A percentile compares a stretch with the other conserved stretches of the same genome.
Evolutionary conservation across 179 eudicot genomes (phyloP).

Genomic region (Silene noctiflora): DNA sequence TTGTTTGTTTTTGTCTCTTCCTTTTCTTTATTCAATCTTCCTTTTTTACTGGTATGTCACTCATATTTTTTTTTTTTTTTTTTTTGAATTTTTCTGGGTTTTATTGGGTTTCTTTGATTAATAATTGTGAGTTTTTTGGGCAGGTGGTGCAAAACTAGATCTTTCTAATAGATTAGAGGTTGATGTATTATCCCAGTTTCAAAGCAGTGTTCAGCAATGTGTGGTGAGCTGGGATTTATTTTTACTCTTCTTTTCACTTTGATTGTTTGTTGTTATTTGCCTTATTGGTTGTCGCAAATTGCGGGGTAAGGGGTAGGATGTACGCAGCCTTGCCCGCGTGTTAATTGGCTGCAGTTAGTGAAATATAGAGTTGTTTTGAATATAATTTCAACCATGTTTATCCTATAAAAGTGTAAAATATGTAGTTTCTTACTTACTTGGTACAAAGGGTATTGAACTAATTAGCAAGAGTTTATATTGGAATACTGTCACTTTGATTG

Average conservation of each 20-base stretch:
- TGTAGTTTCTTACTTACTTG: too few species aligned
- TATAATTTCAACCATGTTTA: too few species aligned
- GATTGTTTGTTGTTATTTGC: neutral
- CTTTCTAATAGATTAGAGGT: conserved; percentile 24
- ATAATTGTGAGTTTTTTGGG: conserved; percentile 10
- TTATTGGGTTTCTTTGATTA: neutral
- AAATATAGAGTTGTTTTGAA: neutral
- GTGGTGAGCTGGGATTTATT: conserved; percentile 30
- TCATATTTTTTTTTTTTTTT: neutral
- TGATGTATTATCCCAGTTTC: conserved; percentile 33
- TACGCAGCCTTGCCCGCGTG: too few species aligned
- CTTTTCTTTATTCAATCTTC: conserved; percentile 64
- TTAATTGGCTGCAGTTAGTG: neutral
- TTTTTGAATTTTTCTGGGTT: neutral
- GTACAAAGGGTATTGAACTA: too few species aligned
- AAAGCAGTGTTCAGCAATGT: conserved; percentile 38
- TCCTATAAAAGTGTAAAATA: neutral
- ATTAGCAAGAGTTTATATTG: too few species aligned
- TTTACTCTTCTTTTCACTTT: neutral
- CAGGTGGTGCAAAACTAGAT: conserved; percentile 39
- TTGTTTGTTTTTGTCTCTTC: conserved; percentile 61
- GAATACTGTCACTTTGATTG: too few species aligned
- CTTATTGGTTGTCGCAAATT: too few species aligned
- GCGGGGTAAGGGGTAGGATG: too few species aligned
- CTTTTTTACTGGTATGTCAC: conserved; percentile 41